Conservation (phyloP, 106 monocot species). For the Chionographis japonica region DNA sequence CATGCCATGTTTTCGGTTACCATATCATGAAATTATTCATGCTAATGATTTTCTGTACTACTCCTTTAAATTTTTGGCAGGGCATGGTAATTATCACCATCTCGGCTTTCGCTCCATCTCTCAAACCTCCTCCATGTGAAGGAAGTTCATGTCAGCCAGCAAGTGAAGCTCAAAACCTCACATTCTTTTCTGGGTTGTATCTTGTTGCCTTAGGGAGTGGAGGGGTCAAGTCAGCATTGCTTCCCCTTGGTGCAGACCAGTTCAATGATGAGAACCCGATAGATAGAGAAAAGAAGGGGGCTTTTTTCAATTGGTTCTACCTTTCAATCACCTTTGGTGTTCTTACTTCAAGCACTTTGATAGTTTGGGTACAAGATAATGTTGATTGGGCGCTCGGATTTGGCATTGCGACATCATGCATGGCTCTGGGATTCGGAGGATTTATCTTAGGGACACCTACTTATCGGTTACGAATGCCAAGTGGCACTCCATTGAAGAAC, state of each 20-base stretch:
- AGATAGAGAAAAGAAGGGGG: constrained; percentile 16
- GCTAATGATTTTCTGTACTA: neutral
- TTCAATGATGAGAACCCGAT: constrained; percentile 17
- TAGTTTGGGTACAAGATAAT: constrained; percentile 53
- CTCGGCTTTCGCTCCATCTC: constrained; percentile 3
- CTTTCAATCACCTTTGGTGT: constrained; percentile 23
- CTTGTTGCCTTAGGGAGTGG: constrained; percentile 25
- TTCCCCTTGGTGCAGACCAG: constrained; percentile 29
- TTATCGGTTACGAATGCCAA: constrained; percentile 13
- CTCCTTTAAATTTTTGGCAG: neutral
- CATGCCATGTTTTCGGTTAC: too few relatives aligned
- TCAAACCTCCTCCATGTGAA: neutral
- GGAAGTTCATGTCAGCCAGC: neutral
- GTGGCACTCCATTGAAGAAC: constrained; percentile 22
- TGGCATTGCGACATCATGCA: constrained; percentile 26
- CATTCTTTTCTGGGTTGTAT: constrained; percentile 20
- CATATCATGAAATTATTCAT: neutral
- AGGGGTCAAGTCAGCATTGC: constrained; percentile 16
- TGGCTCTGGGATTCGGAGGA: constrained; percentile 13
- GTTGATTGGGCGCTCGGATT: constrained; percentile 37
- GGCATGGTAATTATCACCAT: constrained; percentile 12
- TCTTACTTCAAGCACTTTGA: constrained; percentile 23
- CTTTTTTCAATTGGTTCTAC: constrained; percentile 35
- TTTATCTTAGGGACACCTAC: constrained; percentile 28
- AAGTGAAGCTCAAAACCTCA: neutral